Evolutionary conservation across 805 yeast genomes (phyloP).

Genomic region (Starmera amethionina): DNA sequence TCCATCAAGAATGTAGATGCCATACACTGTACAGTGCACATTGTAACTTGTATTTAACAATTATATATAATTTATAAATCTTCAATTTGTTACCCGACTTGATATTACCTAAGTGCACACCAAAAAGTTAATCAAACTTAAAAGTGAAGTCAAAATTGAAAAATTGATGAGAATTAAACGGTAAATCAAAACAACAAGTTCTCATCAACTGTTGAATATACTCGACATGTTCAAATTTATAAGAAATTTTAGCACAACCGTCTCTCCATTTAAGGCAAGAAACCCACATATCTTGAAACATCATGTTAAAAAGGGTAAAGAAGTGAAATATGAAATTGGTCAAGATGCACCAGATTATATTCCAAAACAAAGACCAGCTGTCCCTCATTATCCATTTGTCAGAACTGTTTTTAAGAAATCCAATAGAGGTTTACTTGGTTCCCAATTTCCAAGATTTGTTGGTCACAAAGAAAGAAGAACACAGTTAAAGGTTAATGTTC

Average conservation of each 20-base stretch:
- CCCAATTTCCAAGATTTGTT: constrained; percentile 55
- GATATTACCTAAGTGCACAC: no score
- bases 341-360: constrained; percentile 38
- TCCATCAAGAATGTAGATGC: no score
- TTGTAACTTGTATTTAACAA: neutral
- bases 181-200: neutral
- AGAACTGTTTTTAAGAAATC: constrained; percentile 72
- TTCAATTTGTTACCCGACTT: neutral
- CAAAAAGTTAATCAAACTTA: no score
- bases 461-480: constrained; percentile 58
- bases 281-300: neutral
- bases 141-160: no score
- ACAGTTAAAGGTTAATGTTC: constrained; percentile 76
- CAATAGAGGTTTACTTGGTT: constrained; percentile 86
- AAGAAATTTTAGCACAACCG: constrained; percentile 12
- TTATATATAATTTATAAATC: no score
- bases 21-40: no score
- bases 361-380: constrained; percentile 32
- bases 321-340: constrained; percentile 39
- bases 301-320: constrained; percentile 22
- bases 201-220: no score
- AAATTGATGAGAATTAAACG: neutral
- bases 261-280: no score
- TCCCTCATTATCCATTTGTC: constrained; percentile 71
- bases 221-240: constrained; percentile 8